Base-by-base conservation (phyloP, 2,329 filamentous ascomycete genomes). In the Aureobasidium namibiae region DNA sequence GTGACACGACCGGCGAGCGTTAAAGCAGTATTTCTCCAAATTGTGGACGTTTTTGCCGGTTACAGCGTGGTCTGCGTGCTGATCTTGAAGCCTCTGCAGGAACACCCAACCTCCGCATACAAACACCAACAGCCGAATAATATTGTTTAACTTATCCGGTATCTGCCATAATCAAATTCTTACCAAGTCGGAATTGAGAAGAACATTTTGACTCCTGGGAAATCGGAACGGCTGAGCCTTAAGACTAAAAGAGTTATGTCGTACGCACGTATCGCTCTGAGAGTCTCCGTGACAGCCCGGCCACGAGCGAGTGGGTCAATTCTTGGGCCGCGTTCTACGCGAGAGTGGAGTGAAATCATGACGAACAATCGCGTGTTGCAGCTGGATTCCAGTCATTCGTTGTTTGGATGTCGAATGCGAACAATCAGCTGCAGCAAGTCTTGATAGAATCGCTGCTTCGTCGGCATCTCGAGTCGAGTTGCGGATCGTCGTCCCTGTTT, bases 241-340 rank as follows among this genome's bases (percentile, higher is more conserved):
- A 24, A 23, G n/a, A n/a, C 18, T 44, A 14, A 24, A n/a, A 44
- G 41, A 29, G 42, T 36, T 21, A 23, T n/a, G 4, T 21, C 39
- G 18, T 57, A 57, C 53, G 53, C 23, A 57, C 53, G 53, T 57
- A 57, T 57, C 53, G 53, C 53, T 31, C 9, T 31, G 9, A 36
- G 16, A 41, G 14, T 18, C 39, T 56, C 13, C 29, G 14, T 21
- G 18, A 24, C 7, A 45, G 26, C n/a, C 39, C 26, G 18, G 29
- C 52, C 24, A 31, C 36, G 10, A 33, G 39, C 10, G 21, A 38
- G 18, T 14, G n/a, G 29, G 3, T 10, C 9, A 23, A 9, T 8
- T 23, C 16, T 54, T 13, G 52, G 31, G 39, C 39, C 7, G 18
- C 23, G 34, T 29, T n/a, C 24, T 31, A n/a, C 33, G 50, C 50